A percentile compares a stretch with the other conserved stretches of the same genome.
Evolutionary conservation across 2,329 filamentous ascomycete species (phyloP).

Genomic region (Xylariales sp.): DNA sequence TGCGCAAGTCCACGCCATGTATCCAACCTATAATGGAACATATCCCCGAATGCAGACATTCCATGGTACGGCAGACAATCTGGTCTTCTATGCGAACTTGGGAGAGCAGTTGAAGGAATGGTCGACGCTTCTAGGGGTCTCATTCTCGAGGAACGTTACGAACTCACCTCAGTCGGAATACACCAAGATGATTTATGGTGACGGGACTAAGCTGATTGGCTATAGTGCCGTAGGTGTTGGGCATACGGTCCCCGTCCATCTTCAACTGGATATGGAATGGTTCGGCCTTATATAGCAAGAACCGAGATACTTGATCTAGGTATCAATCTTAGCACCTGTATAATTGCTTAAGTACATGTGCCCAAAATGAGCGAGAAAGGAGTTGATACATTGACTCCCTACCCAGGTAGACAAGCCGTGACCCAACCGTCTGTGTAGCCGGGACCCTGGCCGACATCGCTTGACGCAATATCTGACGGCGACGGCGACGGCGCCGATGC

Average conservation of each 20-base stretch:
- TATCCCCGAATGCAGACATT: constrained; percentile 25
- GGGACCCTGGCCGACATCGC: too few species aligned
- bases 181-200: constrained; percentile 9
- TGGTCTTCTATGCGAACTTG: constrained; percentile 30
- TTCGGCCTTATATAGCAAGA: constrained; percentile 8
- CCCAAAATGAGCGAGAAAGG: too few species aligned
- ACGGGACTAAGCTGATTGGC: constrained; percentile 11
- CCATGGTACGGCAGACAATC: constrained; percentile 30
- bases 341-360: too few species aligned
- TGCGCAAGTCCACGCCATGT: constrained; percentile 31
- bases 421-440: too few species aligned
- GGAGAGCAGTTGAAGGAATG: constrained; percentile 39
- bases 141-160: constrained; percentile 10
- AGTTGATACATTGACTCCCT: too few species aligned
- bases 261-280: constrained; percentile 5
- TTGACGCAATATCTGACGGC: too few species aligned
- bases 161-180: constrained; percentile 7
- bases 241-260: constrained; percentile 11
- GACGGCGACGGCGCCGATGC: too few species aligned
- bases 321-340: too few species aligned
- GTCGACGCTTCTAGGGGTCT: constrained; percentile 30
- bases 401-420: too few species aligned
- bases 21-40: constrained; percentile 26
- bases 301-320: too few species aligned
- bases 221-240: constrained; percentile 7